Evolutionary conservation across 768 basidiomycete genomes (phyloP), one percentile per base, ranked within the genome.

Genomic region (Rubroboletus pulcherrimus): DNA sequence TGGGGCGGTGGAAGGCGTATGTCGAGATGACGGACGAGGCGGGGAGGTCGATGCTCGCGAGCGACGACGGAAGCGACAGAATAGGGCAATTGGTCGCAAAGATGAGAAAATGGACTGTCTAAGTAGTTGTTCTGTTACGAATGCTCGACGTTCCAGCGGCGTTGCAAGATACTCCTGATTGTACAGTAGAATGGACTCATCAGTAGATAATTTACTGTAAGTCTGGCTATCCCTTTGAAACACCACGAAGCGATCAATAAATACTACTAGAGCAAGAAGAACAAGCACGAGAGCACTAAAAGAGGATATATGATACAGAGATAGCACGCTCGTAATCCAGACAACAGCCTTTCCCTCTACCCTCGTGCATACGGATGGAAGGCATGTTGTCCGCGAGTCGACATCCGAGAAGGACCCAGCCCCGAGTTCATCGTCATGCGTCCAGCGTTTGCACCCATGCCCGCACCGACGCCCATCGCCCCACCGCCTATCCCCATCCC

Each of bases 1-100:
- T 98, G 43, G 88, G 88, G 59, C 76, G 74, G 64, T 98, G 96
- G 96, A 84, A 81, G 68, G 81, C 81, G 48, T 85, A 77, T 51
- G 77, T 79, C n/a, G 83, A 81, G 37, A 71, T 87, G 74, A 82
- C 83, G 42, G 82, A 88, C 31, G 74, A 69, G 3, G 74, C 69
- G 17, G 75, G 77, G 17, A 60, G 56, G 40, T 47, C 46, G 3
- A 41, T 51, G 47, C 55, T 65, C 42, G 54, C 57, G 15, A 54
- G 45, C 38, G 64, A 72, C 8, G 57, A 58, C 9, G 56, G 56
- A 12, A 42, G 21, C 43, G 71, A 71, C 49, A 61, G 47, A 5
- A 53, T 66, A 8, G 51, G 55, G 9, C 53, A 46, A 1, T 19
- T 55, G 26, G 64, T 72, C 11, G 71, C 69, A 21, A 72, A 47